Evolutionary conservation across 352 stramenopile genomes (phyloP), one percentile per base, ranked within the genome.

Genomic region (Globisporangium splendens): DNA sequence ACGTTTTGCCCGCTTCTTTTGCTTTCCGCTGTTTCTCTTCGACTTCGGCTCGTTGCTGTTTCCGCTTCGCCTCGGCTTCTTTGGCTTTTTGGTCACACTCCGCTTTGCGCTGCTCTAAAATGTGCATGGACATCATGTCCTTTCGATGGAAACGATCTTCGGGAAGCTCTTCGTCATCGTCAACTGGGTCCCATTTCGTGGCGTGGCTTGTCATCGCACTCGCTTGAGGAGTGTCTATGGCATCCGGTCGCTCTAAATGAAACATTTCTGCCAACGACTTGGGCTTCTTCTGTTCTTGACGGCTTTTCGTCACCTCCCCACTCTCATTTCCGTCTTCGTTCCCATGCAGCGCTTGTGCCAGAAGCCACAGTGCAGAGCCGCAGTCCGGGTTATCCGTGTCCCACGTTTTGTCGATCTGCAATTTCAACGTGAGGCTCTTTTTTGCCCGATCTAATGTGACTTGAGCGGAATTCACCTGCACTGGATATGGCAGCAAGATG

Each of bases 51-150:
- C 82, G 75, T 47, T 72, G 63, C 10, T 56, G 24, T 28, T 70
- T 73, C 4, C 75, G 74, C 43, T 89, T 88, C 5, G 43, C 59
- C 18, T 89, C 72, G 0, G 77, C 65, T 41, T 92, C 79, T 17
- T 87, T 70, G 6, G 65, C 65, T 22, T 89, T 91, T 60, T 89
- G 70, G 39, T 76, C 73, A 12, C 73, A 72, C 50, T 92, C 84
- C 42, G 69, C 35, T 35, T 70, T 71, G 33, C 78, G 70, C 60
- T 92, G 80, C 59, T 93, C 84, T 22, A 93, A 65, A 68, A 89
- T 89, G 55, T 90, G 83, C 82, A 93, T 92, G 13, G 84, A 93
- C 74, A 93, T 79, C 79, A 93, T 89, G 59, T 93, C 80, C 46
- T 84, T 83, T 46, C 75, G 76, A 33, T 93, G 84, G 56, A 90